Conservation (phyloP, 805 yeast genomes). For the Candida suzukii region DNA sequence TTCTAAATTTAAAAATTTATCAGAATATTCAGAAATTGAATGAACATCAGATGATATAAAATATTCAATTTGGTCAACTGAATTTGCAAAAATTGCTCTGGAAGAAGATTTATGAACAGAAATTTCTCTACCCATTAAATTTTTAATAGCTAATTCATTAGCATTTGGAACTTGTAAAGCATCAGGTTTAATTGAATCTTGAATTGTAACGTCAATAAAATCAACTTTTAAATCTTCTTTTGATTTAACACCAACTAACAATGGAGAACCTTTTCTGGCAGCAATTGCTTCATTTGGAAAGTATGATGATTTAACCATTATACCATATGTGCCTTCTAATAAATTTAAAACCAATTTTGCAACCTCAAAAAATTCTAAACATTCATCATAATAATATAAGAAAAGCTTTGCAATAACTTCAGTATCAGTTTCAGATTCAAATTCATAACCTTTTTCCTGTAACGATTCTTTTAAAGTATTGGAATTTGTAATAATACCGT, state of each 20-base stretch:
- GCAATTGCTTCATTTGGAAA: slow-evolving; percentile 96
- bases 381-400: slow-evolving; percentile 75
- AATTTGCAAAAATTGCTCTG: slow-evolving; percentile 91
- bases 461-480: slow-evolving; percentile 84
- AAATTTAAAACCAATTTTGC: slow-evolving; percentile 90
- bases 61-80: slow-evolving; percentile 89
- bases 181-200: too few relatives aligned
- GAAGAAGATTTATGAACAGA: slow-evolving; percentile 44
- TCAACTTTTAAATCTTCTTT: slow-evolving; percentile 94
- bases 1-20: slow-evolving; percentile 91
- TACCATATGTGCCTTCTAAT: slow-evolving; percentile 96
- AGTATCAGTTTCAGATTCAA: slow-evolving; percentile 93
- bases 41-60: slow-evolving; percentile 96
- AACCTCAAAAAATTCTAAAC: slow-evolving; percentile 82
- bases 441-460: slow-evolving; percentile 67
- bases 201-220: slow-evolving; percentile 96
- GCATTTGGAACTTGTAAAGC: too few relatives aligned
- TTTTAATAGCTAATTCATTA: too few relatives aligned
- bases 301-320: slow-evolving; percentile 83
- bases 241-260: slow-evolving; percentile 94
- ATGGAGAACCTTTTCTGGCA: slow-evolving; percentile 96
- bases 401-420: slow-evolving; percentile 96
- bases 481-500: slow-evolving; percentile 96
- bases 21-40: slow-evolving; percentile 93
- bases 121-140: slow-evolving; percentile 11